phyloP scores from a whole-genome alignment of 345 rosid species.

The Litchi chinensis region DNA sequence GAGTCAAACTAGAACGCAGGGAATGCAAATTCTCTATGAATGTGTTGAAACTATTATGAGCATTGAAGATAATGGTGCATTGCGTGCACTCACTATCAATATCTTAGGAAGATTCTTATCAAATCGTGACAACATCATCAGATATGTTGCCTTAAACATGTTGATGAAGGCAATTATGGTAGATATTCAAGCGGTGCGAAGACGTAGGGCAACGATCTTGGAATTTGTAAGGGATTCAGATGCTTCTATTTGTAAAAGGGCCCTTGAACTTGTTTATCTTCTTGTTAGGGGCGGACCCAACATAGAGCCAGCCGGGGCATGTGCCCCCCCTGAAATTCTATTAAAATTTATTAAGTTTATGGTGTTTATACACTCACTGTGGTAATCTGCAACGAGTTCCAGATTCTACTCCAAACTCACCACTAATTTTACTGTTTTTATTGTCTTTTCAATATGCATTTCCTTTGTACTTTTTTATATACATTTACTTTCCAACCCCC shows the following conservation, averaged over 20 bases:
- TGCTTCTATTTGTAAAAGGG: conserved; percentile 97
- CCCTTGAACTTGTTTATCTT: conserved; percentile 87
- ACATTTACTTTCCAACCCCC: no score
- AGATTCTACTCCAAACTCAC: no score
- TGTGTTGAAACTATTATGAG: conserved; percentile 99
- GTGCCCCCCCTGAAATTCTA: no score
- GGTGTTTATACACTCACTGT: no score
- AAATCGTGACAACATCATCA: conserved; percentile 97
- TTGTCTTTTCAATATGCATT: no score
- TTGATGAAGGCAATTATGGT: conserved; percentile 89
- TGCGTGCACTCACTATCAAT: conserved; percentile 98
- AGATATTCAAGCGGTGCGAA: conserved; percentile 94
- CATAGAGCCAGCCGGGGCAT: no score
- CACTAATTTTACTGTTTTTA: no score
- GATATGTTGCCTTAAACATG: conserved; percentile 97
- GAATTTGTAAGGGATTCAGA: conserved; percentile 99
- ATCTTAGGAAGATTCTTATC: conserved; percentile 97
- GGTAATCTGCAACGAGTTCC: no score
- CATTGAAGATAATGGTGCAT: conserved; percentile 91
- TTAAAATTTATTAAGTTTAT: no score
- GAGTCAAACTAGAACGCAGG: conserved; percentile 99
- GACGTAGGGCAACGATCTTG: conserved; percentile 92
- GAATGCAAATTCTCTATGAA: conserved; percentile 94
- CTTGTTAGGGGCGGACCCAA: no score
- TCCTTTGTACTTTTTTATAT: no score